These are phyloP conservation scores for Pseudocercospora pini-densiflorae DNA, from an alignment of 2,329 filamentous ascomycete genomes.

Conservation along the genomic window DNA sequence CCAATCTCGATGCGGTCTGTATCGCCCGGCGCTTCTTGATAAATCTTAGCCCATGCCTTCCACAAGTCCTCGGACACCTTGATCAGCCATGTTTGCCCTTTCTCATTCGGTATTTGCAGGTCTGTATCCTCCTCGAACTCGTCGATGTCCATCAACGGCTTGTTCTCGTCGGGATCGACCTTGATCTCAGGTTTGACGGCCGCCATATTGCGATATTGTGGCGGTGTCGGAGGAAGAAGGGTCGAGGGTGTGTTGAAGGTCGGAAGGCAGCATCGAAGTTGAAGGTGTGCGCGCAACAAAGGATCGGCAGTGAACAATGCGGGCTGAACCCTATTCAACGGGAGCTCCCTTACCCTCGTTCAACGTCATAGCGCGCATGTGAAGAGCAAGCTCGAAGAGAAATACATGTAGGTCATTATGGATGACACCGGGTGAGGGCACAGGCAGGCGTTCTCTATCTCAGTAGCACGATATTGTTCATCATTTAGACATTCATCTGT, in stretches of 20 bases:
- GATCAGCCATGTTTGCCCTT: conserved; percentile 63
- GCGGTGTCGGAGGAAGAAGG: neutral
- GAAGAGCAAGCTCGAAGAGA: too few species aligned
- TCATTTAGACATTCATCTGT: neutral
- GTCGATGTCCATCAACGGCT: conserved; percentile 35
- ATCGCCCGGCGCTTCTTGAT: conserved; percentile 66
- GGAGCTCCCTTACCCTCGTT: too few species aligned
- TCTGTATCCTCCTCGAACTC: conserved; percentile 42
- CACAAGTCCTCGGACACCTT: conserved; percentile 80
- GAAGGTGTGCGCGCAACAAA: neutral
- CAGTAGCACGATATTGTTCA: neutral
- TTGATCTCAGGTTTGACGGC: conserved; percentile 33
- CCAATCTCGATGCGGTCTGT: conserved; percentile 67
- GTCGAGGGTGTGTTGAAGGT: neutral
- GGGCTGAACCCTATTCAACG: too few species aligned
- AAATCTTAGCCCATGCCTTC: conserved; percentile 75
- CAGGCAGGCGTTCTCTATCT: neutral
- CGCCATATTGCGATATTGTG: conserved; percentile 14
- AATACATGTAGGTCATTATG: too few species aligned
- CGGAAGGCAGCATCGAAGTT: neutral
- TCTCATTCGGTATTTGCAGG: conserved; percentile 33
- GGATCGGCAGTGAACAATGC: neutral
- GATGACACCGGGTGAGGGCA: too few species aligned
- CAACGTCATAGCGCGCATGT: too few species aligned
- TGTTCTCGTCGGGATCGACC: conserved; percentile 23